A percentile compares a stretch with the other conserved stretches of the same genome.
Evolutionary conservation across 2,329 filamentous ascomycete species (phyloP).

Genomic region (Alternaria hordeiaustralica): DNA sequence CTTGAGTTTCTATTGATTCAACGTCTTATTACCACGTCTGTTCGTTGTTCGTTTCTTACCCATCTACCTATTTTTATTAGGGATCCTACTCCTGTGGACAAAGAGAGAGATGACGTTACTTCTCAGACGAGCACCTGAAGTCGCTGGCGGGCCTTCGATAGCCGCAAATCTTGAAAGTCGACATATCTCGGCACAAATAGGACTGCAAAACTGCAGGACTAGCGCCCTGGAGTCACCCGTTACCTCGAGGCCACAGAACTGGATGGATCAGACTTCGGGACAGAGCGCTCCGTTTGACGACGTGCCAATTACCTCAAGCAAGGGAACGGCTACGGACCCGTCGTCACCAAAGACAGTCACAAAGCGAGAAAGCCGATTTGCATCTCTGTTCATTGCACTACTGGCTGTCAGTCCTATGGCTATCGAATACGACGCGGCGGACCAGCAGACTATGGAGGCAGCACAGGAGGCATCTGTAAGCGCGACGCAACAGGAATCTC

Average conservation of each 20-base stretch:
- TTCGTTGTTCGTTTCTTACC: background rate
- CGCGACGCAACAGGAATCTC: background rate
- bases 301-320: background rate
- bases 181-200: background rate
- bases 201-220: background rate
- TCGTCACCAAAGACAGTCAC: slow-evolving; percentile 7
- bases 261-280: background rate
- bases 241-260: slow-evolving; percentile 8
- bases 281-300: background rate
- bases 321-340: background rate
- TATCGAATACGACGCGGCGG: slow-evolving; percentile 17
- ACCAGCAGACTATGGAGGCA: slow-evolving; percentile 23
- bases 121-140: background rate
- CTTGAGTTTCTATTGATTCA: no score
- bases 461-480: slow-evolving; percentile 13
- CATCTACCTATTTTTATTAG: fast-evolving
- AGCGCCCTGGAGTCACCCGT: slow-evolving; percentile 1
- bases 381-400: slow-evolving; percentile 25
- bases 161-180: background rate
- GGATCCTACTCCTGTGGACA: background rate
- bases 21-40: background rate
- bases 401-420: slow-evolving; percentile 23
- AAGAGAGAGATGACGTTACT: background rate
- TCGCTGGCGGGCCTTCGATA: background rate
- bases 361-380: slow-evolving; percentile 21